Evolutionary conservation across 495 filamentous ascomycete genomes (phyloP).

Genomic region (Penicillium chermesinum): DNA sequence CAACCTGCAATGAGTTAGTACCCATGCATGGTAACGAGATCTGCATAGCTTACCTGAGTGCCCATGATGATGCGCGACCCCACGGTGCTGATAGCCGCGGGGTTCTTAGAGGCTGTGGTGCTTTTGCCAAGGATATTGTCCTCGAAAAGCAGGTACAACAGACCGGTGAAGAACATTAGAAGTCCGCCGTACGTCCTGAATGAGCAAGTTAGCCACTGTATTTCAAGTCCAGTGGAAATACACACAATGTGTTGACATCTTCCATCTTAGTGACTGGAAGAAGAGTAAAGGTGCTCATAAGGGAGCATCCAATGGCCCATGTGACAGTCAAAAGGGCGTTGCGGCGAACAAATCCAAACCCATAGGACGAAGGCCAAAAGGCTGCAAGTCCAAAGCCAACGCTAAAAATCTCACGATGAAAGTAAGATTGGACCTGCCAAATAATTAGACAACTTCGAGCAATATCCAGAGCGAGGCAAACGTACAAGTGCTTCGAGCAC

Average conservation of each 20-base stretch:
- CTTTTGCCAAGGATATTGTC: slow-evolving; percentile 52
- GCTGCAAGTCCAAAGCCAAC: slow-evolving; percentile 68
- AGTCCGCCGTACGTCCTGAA: slow-evolving; percentile 66
- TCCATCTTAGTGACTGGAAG: slow-evolving; percentile 84
- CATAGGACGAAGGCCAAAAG: slow-evolving; percentile 75
- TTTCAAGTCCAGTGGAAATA: slow-evolving; percentile 5
- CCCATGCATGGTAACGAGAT: background rate
- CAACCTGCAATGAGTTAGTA: slow-evolving; percentile 43
- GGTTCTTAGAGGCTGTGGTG: slow-evolving; percentile 10
- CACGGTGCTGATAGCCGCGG: slow-evolving; percentile 32
- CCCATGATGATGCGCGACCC: slow-evolving; percentile 53
- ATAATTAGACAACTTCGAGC: slow-evolving; percentile 4
- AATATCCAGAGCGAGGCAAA: slow-evolving; percentile 8
- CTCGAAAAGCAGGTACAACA: slow-evolving; percentile 79
- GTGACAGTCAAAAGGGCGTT: slow-evolving; percentile 59
- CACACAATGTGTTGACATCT: slow-evolving; percentile 70
- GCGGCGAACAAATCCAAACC: slow-evolving; percentile 59
- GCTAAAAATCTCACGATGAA: slow-evolving; percentile 82
- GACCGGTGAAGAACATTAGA: slow-evolving; percentile 73
- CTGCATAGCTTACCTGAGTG: slow-evolving; percentile 38
- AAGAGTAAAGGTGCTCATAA: slow-evolving; percentile 90
- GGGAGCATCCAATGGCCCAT: slow-evolving; percentile 70
- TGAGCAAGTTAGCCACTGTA: slow-evolving; percentile 21
- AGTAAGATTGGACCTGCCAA: slow-evolving; percentile 73
- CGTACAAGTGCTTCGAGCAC: slow-evolving; percentile 80